A percentile compares a stretch with the other conserved stretches of the same genome.
These are phyloP conservation scores for Ochetophila trinervis DNA, from an alignment of 306 rosid species.

Conservation along the genomic window DNA sequence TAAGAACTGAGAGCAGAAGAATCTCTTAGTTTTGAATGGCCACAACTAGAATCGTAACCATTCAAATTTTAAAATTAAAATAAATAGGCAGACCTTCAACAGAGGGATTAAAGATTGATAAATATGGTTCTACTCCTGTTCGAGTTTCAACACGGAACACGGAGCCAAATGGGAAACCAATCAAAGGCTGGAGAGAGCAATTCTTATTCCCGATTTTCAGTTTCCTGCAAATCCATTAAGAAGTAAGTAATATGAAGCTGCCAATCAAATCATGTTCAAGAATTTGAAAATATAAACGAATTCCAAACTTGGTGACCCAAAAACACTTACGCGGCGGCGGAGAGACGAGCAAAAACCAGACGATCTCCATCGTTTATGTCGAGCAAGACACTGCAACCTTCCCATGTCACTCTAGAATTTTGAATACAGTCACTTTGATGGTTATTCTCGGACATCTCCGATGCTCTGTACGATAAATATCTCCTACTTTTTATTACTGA, in stretches of 20 bases:
- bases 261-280: not conserved
- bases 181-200: slow-evolving; percentile 63
- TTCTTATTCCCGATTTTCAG: slow-evolving; percentile 86
- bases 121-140: slow-evolving; percentile 35
- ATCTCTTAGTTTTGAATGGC: too few relatives aligned
- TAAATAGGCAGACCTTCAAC: slow-evolving; percentile 40
- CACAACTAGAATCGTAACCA: too few relatives aligned
- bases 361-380: slow-evolving; percentile 94
- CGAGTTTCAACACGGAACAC: slow-evolving; percentile 68
- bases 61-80: not conserved
- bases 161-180: slow-evolving; percentile 77
- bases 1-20: too few relatives aligned
- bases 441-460: slow-evolving; percentile 28
- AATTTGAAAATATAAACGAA: not conserved
- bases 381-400: slow-evolving; percentile 92
- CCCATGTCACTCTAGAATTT: slow-evolving; percentile 60
- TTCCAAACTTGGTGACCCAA: not conserved
- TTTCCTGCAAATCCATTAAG: slow-evolving; percentile 44
- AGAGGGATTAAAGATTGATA: slow-evolving; percentile 42
- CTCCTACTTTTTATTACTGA: not conserved
- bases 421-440: slow-evolving; percentile 10
- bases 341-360: slow-evolving; percentile 83
- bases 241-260: not conserved
- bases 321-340: slow-evolving; percentile 59
- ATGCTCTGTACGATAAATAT: not conserved